Evolutionary conservation across 305 asterid species (phyloP).

Genomic region (Andrographis paniculata): DNA sequence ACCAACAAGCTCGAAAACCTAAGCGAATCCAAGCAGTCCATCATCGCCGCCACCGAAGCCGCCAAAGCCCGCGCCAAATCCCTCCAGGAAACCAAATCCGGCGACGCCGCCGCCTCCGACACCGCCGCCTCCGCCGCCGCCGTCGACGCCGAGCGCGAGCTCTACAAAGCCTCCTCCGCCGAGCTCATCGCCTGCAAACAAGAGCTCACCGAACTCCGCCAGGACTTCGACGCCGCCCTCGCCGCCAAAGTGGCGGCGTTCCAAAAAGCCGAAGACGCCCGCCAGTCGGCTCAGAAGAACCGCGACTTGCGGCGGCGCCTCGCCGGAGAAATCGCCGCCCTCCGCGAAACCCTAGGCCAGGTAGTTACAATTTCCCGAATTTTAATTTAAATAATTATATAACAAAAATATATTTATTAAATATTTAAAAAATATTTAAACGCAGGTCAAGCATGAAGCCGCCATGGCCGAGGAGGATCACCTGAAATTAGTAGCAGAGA

Average conservation of each 20-base stretch:
- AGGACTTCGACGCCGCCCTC: constrained; percentile 67
- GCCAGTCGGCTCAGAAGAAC: constrained; percentile 29
- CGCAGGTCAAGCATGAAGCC: not conserved
- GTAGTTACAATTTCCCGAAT: too few relatives aligned
- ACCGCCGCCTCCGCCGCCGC: constrained; percentile 39
- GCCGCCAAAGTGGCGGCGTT: constrained; percentile 58
- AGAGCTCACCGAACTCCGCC: constrained; percentile 63
- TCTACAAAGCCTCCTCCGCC: constrained; percentile 50
- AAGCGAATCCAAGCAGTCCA: constrained; percentile 71
- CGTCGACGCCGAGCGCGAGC: constrained; percentile 53
- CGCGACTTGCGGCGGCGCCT: constrained; percentile 34
- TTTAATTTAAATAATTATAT: too few relatives aligned
- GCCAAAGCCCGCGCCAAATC: constrained; percentile 38
- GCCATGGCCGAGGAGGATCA: constrained; percentile 1
- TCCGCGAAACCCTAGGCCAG: constrained; percentile 37
- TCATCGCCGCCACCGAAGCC: constrained; percentile 48
- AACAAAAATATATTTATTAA: too few relatives aligned
- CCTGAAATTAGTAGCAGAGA: constrained; percentile 3
- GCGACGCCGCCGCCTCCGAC: constrained; percentile 27
- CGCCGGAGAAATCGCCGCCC: constrained; percentile 34
- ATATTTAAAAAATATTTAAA: too few relatives aligned
- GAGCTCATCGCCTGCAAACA: constrained; percentile 59
- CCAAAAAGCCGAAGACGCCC: constrained; percentile 59
- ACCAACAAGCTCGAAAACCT: constrained; percentile 69
- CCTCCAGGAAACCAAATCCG: constrained; percentile 47